phyloP scores from a whole-genome alignment of 163 green algal genomes.

The Volvox carteri region DNA sequence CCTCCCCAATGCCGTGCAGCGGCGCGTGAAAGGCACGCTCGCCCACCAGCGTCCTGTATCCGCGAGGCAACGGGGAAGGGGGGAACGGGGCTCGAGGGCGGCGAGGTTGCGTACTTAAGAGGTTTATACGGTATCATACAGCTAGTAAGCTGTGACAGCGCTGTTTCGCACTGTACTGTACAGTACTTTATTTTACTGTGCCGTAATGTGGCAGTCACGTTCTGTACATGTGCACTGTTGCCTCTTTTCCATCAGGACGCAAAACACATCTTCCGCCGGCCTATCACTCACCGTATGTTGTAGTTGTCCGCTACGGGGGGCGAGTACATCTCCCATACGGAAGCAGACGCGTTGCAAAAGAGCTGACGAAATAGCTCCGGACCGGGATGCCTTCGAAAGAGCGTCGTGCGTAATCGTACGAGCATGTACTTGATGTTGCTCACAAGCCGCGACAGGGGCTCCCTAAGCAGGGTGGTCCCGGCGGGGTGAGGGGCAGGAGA shows the following conservation, averaged over 20 bases:
- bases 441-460: not conserved
- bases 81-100: not conserved
- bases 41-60: conserved; percentile 20
- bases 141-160: not conserved
- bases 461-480: not conserved
- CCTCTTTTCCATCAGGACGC: not conserved
- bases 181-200: too few relatives aligned
- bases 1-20: conserved; percentile 10
- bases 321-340: not conserved
- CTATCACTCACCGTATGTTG: not conserved
- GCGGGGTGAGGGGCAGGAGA: not conserved
- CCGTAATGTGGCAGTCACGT: too few relatives aligned
- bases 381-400: not conserved
- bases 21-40: not conserved
- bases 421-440: conserved; percentile 50
- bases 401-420: not conserved
- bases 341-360: not conserved
- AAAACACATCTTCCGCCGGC: not conserved
- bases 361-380: not conserved
- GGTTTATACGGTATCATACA: not conserved
- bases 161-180: too few relatives aligned
- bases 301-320: conserved; percentile 28
- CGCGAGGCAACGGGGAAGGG: not conserved
- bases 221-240: too few relatives aligned
- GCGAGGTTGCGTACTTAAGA: not conserved